These are phyloP conservation scores for Cercospora sp. DNA, from an alignment of 2,329 filamentous ascomycete species.

Conservation along the genomic window DNA sequence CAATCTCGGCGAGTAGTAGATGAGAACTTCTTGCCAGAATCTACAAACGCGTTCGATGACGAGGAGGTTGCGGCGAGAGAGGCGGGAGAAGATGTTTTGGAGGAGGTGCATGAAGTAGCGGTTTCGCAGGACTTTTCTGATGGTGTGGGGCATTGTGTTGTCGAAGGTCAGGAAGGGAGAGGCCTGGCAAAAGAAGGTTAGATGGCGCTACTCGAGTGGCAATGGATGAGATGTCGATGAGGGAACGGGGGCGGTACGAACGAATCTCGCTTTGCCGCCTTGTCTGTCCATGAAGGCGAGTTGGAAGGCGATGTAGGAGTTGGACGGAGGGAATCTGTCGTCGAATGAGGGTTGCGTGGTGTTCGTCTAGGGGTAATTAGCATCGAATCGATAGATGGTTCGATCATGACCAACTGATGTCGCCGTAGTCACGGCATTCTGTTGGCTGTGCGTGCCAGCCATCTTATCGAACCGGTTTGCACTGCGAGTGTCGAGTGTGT, in stretches of 20 bases:
- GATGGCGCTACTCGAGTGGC: background rate
- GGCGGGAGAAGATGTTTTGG: background rate
- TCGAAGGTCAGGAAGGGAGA: background rate
- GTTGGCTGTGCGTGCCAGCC: background rate
- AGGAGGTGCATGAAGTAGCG: background rate
- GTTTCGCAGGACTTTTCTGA: background rate
- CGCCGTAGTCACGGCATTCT: background rate
- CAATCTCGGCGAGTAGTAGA: background rate
- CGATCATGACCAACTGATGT: background rate
- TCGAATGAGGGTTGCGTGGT: background rate
- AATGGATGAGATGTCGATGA: background rate
- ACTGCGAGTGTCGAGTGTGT: background rate
- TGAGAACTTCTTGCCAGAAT: background rate
- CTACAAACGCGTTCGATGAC: background rate
- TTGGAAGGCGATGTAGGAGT: background rate
- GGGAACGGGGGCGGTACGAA: background rate
- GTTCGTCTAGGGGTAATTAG: background rate
- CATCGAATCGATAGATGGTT: background rate
- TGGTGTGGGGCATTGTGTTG: background rate
- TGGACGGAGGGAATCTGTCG: background rate
- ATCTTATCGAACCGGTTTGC: background rate
- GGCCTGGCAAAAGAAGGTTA: background rate
- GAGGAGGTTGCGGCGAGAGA: background rate
- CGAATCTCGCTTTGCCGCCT: background rate
- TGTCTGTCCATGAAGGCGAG: background rate